Evolutionary conservation across 768 basidiomycete species (phyloP), one percentile per base, ranked within the genome.

Genomic region (Termitomyces sp.): DNA sequence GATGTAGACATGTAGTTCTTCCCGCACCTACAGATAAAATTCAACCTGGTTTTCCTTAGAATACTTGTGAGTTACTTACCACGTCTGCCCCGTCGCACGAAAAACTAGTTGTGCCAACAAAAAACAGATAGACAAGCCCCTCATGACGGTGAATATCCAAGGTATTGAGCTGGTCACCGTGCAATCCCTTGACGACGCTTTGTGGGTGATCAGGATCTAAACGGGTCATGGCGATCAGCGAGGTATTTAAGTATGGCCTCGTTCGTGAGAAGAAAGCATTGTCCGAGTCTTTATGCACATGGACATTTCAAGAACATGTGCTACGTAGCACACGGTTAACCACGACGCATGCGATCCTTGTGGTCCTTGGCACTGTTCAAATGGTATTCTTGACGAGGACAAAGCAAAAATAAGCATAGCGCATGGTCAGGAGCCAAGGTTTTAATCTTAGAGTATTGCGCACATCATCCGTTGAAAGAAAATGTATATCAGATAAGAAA

Each of bases 1-100:
- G 73, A 70, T 0, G 70, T 70, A 4, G 75, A 64, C 74, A 74
- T 78, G 63, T 85, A 85, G 53, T 82, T 72, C 61, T 85, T 85
- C 29, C 76, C 77, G 61, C 83, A 84, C 83, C 82, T 84, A 20
- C 67, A 71, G 26, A 53, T 36, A 18, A 5, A 31, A 34, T 16
- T 76, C 16, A 68, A 74, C 32, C 8, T 22, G 5, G 8, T 18
- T 4, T 13, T 36, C 0, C 10, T 48, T 20, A 26, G 16, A 24
- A 22, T 24, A 2, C 26, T 18, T 26, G 18, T 43, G 20, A 37
- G 29, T 0, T 22, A 46, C 60, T 47, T 13, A 63, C 64, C 64
- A 65, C 59, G 64, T 65, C 47, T 65, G 59, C 18, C 57, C 64
- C 46, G 13, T 56, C 18, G 44, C 53, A 32, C 52, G 29, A 14